Percentiles rank a stretch among this genome's conserved stretches.
These are phyloP conservation scores for Monosporascus sp. DNA, from an alignment of 2,329 filamentous ascomycete genomes.

Conservation along the genomic window DNA sequence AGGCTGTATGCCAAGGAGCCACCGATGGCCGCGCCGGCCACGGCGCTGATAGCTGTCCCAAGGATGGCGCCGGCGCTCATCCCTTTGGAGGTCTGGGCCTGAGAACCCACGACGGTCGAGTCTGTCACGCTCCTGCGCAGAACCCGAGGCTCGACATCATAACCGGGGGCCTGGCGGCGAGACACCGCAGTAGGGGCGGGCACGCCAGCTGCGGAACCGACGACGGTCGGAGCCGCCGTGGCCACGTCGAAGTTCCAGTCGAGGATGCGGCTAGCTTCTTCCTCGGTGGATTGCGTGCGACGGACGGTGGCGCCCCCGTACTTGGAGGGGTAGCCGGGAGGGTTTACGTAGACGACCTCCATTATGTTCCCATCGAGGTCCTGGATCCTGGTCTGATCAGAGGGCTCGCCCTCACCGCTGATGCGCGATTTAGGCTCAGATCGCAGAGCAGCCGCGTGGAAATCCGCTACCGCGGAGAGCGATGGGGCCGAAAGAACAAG, in stretches of 20 bases:
- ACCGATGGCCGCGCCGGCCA: slow-evolving; percentile 64
- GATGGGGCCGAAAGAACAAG: slow-evolving; percentile 66
- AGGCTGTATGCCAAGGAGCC: slow-evolving; percentile 64
- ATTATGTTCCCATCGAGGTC: slow-evolving; percentile 83
- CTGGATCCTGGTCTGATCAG: slow-evolving; percentile 48
- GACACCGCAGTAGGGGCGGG: slow-evolving; percentile 11
- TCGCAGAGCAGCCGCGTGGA: slow-evolving; percentile 64
- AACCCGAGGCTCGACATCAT: slow-evolving; percentile 19
- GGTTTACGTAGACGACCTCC: slow-evolving; percentile 62
- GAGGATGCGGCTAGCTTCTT: slow-evolving; percentile 39
- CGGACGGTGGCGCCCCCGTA: slow-evolving; percentile 30
- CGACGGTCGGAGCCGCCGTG: slow-evolving; percentile 19
- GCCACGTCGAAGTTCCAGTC: slow-evolving; percentile 45
- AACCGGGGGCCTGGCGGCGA: slow-evolving; percentile 1
- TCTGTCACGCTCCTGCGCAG: slow-evolving; percentile 31
- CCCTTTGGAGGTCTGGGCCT: slow-evolving; percentile 31
- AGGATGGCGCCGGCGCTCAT: slow-evolving; percentile 60
- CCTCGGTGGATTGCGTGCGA: slow-evolving; percentile 30
- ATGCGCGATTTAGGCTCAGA: slow-evolving; percentile 8
- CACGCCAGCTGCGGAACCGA: slow-evolving; percentile 11
- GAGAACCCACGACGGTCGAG: slow-evolving; percentile 23
- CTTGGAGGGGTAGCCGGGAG: slow-evolving; percentile 29
- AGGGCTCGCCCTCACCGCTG: slow-evolving; percentile 5
- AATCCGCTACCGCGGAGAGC: slow-evolving; percentile 61
- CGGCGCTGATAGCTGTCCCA: slow-evolving; percentile 69